Conservation (phyloP, 2,329 filamentous ascomycete species). For the Alternaria sp. region DNA sequence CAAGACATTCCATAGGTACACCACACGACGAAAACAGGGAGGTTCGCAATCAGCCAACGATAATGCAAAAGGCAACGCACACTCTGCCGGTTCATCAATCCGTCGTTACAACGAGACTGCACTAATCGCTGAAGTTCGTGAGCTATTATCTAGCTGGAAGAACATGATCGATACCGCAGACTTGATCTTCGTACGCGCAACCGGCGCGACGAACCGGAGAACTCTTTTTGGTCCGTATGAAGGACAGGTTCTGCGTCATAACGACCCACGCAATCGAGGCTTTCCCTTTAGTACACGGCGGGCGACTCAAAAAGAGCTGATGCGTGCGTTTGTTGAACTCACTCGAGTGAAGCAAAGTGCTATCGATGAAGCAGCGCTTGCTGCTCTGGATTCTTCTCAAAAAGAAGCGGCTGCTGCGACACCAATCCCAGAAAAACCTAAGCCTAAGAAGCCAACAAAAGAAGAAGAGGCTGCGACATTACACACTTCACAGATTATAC, state of each 20-base stretch:
- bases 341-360: conserved; percentile 87
- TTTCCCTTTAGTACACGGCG: conserved; percentile 94
- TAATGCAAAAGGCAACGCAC: conserved; percentile 88
- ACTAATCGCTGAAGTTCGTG: conserved; percentile 85
- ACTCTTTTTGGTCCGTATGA: conserved; percentile 94
- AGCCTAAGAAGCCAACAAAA: conserved; percentile 72
- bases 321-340: conserved; percentile 92
- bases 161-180: conserved; percentile 82
- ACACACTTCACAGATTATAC: conserved; percentile 89
- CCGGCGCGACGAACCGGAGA: conserved; percentile 82
- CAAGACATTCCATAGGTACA: conserved; percentile 98
- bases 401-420: conserved; percentile 52
- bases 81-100: conserved; percentile 89
- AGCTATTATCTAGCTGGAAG: conserved; percentile 85
- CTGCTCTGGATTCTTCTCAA: conserved; percentile 56
- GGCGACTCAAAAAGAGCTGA: conserved; percentile 91
- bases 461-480: conserved; percentile 83
- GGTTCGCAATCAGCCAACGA: conserved; percentile 95
- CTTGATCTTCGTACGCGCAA: conserved; percentile 87
- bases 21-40: conserved; percentile 93
- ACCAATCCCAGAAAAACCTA: conserved; percentile 50
- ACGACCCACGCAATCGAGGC: conserved; percentile 80
- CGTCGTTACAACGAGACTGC: conserved; percentile 95
- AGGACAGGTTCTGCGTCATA: conserved; percentile 79
- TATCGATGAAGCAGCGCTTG: conserved; percentile 72